Percentiles rank a stretch among this genome's conserved stretches.
Evolutionary conservation across 2,329 filamentous ascomycete genomes (phyloP).

Genomic region (Magnaporthales sp.): DNA sequence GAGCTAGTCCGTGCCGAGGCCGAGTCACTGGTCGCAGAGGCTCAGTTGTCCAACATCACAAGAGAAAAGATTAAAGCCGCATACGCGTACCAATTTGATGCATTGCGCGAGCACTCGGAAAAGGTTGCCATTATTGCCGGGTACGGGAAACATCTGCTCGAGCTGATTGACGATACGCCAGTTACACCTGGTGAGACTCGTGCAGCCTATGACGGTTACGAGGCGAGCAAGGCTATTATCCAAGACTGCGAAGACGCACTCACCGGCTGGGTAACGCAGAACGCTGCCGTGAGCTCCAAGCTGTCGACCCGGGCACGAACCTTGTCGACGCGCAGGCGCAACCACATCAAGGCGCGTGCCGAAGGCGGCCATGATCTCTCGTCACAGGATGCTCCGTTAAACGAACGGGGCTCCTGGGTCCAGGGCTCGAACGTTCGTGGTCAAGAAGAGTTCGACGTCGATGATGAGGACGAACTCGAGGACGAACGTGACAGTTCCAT

Average conservation of each 20-base stretch:
- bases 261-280: conserved; percentile 91
- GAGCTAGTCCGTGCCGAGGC: conserved; percentile 97
- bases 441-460: conserved; percentile 58
- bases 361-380: conserved; percentile 72
- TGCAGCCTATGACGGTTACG: conserved; percentile 93
- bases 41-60: conserved; percentile 97
- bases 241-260: conserved; percentile 97
- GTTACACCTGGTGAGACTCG: conserved; percentile 96
- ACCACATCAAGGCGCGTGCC: conserved; percentile 57
- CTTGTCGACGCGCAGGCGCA: conserved; percentile 74
- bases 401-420: conserved; percentile 79
- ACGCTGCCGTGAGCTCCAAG: conserved; percentile 79
- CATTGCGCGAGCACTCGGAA: conserved; percentile 92
- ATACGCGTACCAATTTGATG: conserved; percentile 97
- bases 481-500: conserved; percentile 28
- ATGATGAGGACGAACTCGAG: conserved; percentile 32
- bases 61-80: conserved; percentile 98
- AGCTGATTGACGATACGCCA: conserved; percentile 91
- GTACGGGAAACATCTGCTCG: conserved; percentile 95
- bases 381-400: conserved; percentile 68
- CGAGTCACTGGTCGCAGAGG: conserved; percentile 96
- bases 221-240: conserved; percentile 97
- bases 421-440: conserved; percentile 51
- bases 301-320: conserved; percentile 82
- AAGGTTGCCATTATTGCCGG: conserved; percentile 97